phyloP scores from a whole-genome alignment of 192 early-diverging fungal species.

The Podila clonocystis region DNA sequence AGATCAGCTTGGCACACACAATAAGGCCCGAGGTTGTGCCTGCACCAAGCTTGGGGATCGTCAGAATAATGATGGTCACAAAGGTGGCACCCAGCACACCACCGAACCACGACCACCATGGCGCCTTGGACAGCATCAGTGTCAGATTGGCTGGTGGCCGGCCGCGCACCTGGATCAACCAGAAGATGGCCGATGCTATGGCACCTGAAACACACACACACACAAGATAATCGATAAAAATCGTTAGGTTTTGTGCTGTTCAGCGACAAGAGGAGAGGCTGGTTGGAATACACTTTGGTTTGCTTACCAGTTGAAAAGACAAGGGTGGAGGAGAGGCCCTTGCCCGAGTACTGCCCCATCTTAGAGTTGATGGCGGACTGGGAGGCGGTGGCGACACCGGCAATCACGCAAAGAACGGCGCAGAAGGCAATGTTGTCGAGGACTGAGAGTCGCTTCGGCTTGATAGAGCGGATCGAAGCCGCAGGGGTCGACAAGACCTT shows the following conservation, averaged over 20 bases:
- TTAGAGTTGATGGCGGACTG: slow-evolving; percentile 1
- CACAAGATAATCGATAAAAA: not conserved
- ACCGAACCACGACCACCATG: slow-evolving; percentile 55
- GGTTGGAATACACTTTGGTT: not conserved
- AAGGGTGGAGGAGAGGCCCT: slow-evolving; percentile 1
- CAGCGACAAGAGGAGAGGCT: no score
- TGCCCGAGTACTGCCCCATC: not conserved
- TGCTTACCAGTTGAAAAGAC: slow-evolving; percentile 4
- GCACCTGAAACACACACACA: not conserved
- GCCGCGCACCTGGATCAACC: not conserved
- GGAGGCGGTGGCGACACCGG: slow-evolving; percentile 2
- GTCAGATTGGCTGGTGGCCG: slow-evolving; percentile 5
- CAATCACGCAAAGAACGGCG: not conserved
- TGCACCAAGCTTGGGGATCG: slow-evolving; percentile 54
- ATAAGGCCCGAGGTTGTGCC: slow-evolving; percentile 52
- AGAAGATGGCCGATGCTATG: not conserved
- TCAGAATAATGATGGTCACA: slow-evolving; percentile 54
- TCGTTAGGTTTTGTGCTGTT: no score
- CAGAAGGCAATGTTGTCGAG: not conserved
- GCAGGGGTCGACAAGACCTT: slow-evolving; percentile 1
- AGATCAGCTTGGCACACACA: slow-evolving; percentile 56
- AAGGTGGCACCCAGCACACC: slow-evolving; percentile 57
- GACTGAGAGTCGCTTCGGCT: not conserved
- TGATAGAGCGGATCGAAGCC: slow-evolving; percentile 3
- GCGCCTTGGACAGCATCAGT: slow-evolving; percentile 19